Percentiles rank a stretch among this genome's conserved stretches.
Conservation (phyloP, 495 filamentous ascomycete species). For the Parmelia sp. region DNA sequence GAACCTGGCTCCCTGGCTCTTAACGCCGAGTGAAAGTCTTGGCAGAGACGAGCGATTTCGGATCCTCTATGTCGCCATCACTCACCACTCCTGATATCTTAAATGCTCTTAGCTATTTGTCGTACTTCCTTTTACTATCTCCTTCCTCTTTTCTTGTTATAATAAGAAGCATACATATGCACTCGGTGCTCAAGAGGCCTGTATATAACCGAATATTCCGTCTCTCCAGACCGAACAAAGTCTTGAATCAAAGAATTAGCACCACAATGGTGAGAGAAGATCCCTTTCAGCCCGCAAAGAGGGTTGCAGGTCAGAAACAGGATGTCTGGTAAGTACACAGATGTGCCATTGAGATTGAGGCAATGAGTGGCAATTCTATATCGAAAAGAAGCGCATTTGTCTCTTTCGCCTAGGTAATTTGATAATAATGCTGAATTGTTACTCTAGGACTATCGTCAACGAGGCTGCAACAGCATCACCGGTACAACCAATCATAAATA, state of each 20-base stretch:
- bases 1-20: not conserved
- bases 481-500: slow-evolving; percentile 64
- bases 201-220: not conserved
- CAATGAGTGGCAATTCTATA: not conserved
- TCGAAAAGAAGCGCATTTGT: not conserved
- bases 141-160: no score
- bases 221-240: not conserved
- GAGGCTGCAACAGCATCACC: slow-evolving; percentile 81
- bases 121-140: no score
- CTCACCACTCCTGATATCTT: not conserved
- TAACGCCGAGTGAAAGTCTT: not conserved
- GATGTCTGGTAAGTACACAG: slow-evolving; percentile 75
- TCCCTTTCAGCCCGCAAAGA: slow-evolving; percentile 62
- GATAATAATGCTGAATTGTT: slow-evolving; percentile 22
- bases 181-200: not conserved
- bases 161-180: not conserved
- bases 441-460: slow-evolving; percentile 81
- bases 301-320: slow-evolving; percentile 75
- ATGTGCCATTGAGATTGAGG: not conserved
- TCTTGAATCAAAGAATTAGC: not conserved
- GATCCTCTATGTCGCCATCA: not conserved
- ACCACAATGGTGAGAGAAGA: slow-evolving; percentile 39
- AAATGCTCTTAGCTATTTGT: no score
- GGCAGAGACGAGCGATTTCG: no score
- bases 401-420: no score